Evolutionary conservation across 2,329 filamentous ascomycete species (phyloP).

Genomic region (Chaetomium sp.): DNA sequence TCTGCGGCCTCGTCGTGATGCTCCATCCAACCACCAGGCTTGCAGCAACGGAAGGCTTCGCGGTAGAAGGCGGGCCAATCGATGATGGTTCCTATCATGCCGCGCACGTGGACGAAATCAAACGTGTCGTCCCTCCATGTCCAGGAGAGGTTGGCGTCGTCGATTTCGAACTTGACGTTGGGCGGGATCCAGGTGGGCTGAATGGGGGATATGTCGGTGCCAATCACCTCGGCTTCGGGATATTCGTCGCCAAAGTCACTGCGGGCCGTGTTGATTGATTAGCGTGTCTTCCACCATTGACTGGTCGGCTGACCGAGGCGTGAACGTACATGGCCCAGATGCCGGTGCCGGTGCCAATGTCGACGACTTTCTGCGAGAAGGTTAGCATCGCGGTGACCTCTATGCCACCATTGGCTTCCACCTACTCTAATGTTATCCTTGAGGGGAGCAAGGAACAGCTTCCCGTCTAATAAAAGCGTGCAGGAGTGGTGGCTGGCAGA

Average conservation of each 20-base stretch:
- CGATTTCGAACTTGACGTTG: slow-evolving; percentile 44
- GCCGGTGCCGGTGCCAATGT: slow-evolving; percentile 49
- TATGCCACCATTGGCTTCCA: slow-evolving; percentile 11
- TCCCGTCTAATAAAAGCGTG: slow-evolving; percentile 37
- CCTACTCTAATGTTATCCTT: slow-evolving; percentile 23
- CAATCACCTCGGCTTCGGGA: slow-evolving; percentile 37
- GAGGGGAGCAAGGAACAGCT: slow-evolving; percentile 40
- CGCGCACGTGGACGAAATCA: slow-evolving; percentile 40
- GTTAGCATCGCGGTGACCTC: slow-evolving; percentile 15
- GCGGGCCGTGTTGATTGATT: not conserved
- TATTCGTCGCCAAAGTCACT: slow-evolving; percentile 42
- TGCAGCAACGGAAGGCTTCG: slow-evolving; percentile 30
- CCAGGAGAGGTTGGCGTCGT: slow-evolving; percentile 41
- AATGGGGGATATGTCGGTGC: slow-evolving; percentile 40
- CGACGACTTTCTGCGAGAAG: slow-evolving; percentile 40
- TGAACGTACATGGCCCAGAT: slow-evolving; percentile 45
- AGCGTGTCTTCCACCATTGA: not conserved
- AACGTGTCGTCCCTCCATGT: slow-evolving; percentile 33
- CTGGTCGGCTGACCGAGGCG: not conserved
- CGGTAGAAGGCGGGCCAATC: slow-evolving; percentile 37
- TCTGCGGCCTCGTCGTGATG: slow-evolving; percentile 19
- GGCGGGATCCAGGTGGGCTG: slow-evolving; percentile 40
- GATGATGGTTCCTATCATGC: slow-evolving; percentile 39
- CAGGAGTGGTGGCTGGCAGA: slow-evolving; percentile 40
- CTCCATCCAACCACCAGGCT: slow-evolving; percentile 34